Conservation (phyloP, 2,329 filamentous ascomycete genomes). For the Trichoderma sp. region DNA sequence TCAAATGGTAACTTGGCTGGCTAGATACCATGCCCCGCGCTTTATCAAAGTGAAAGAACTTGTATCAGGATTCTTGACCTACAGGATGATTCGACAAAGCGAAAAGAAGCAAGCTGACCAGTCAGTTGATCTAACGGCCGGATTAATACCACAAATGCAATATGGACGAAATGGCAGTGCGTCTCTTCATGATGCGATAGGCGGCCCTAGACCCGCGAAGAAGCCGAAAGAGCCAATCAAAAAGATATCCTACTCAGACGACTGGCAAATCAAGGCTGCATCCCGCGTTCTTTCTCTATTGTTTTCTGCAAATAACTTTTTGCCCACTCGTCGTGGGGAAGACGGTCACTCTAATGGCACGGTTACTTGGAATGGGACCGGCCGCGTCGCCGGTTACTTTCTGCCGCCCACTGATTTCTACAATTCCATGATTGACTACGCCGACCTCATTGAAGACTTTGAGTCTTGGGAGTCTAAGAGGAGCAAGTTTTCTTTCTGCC, state of each 20-base stretch:
- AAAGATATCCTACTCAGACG: constrained; percentile 69
- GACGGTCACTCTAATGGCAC: constrained; percentile 27
- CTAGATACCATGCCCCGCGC: constrained; percentile 65
- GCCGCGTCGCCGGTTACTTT: constrained; percentile 59
- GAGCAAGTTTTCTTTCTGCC: constrained; percentile 81
- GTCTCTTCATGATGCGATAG: constrained; percentile 77
- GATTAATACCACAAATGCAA: constrained; percentile 72
- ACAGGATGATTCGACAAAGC: constrained; percentile 72
- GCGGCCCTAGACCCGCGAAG: constrained; percentile 52
- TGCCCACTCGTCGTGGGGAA: constrained; percentile 41
- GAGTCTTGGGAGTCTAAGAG: constrained; percentile 80
- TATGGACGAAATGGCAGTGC: constrained; percentile 67
- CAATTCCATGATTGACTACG: constrained; percentile 80
- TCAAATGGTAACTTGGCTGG: constrained; percentile 76
- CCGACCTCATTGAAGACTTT: constrained; percentile 83
- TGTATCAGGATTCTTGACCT: constrained; percentile 75
- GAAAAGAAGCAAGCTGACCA: constrained; percentile 63
- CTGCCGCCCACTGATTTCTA: constrained; percentile 85
- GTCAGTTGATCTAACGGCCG: constrained; percentile 60
- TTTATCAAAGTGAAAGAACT: constrained; percentile 78
- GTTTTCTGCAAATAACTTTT: constrained; percentile 75
- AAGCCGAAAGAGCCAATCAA: constrained; percentile 58
- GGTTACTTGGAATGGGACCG: constrained; percentile 26
- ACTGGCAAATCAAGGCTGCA: constrained; percentile 86
- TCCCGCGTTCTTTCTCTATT: constrained; percentile 78